Percentiles rank a stretch among this genome's conserved stretches.
Evolutionary conservation across 805 yeast species (phyloP).

Genomic region (Dipodascus albidus): DNA sequence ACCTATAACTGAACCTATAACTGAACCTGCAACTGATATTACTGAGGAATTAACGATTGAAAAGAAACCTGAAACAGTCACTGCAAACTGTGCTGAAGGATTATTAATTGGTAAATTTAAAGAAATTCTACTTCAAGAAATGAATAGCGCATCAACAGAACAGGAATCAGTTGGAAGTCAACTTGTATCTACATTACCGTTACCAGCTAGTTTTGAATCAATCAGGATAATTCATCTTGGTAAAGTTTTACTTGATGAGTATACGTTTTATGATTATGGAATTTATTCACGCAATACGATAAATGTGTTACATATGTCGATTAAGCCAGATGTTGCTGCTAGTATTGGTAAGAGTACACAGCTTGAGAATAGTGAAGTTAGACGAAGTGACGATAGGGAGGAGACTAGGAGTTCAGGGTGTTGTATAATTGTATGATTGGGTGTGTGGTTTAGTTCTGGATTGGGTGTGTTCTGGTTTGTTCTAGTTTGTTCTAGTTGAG

Average conservation of each 20-base stretch:
- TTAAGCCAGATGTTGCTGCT: neutral
- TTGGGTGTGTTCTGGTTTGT: too few species aligned
- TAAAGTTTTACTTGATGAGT: neutral
- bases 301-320: neutral
- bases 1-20: too few species aligned
- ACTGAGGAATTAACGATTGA: too few species aligned
- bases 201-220: neutral
- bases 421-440: too few species aligned
- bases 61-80: neutral
- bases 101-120: neutral
- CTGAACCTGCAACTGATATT: too few species aligned
- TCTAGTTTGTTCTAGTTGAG: too few species aligned
- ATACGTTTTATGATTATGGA: neutral
- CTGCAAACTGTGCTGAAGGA: neutral
- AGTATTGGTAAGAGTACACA: neutral
- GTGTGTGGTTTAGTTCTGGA: too few species aligned
- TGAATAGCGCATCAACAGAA: neutral
- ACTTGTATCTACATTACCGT: neutral
- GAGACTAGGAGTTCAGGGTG: too few species aligned
- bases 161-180: neutral
- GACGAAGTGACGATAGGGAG: too few species aligned
- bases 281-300: neutral
- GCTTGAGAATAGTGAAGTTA: too few species aligned
- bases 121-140: neutral
- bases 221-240: conserved; percentile 1